Base-by-base conservation (phyloP, 306 rosid genomes). In the Cyamopsis tetragonoloba region DNA sequence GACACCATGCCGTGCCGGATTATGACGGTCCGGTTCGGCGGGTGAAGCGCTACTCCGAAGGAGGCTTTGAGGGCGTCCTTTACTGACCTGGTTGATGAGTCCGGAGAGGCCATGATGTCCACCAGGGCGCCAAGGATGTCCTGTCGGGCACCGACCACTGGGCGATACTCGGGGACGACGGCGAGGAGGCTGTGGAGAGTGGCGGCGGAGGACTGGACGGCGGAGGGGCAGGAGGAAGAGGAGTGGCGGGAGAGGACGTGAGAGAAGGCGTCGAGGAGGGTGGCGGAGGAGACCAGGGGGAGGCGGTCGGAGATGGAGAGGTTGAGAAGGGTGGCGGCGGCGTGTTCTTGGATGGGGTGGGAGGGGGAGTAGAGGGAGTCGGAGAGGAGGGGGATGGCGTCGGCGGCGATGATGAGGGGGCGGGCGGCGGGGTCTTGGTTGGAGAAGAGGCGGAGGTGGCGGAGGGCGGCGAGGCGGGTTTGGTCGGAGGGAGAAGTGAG, bases 271-370 rank as follows among this genome's bases (percentile, higher is more conserved):
- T 79, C 82, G 50, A 87, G 88, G 34, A 90, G 87, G 46, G 84
- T 77, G 66, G 81, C 85, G 34, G 86, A 80, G 34, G 89, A 73
- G 58, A 85, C 55, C 24, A 90, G 79, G 8, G 77, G 34, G 8
- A 50, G 67, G 19, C 89, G 87, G 59, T 80, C 72, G 53, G 95
- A 55, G 51, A 90, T 90, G 1, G 96, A 90, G 79, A 90, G 77
- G 74, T 90, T 90, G 51, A 90, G 88, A 8, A 90, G 83, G 0
- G 95, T 77, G 4, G 96, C 95, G 27, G 96, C 84, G 30, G 96
- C 96, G 82, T 85, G 74, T 7, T 87, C 95, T 43, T 90, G 96
- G 7, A 81, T 28, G 34, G 76, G 26, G 75, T 63, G 83, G 3
- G 88, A 68, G 8, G 81, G 14, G 54, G 92, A 79, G 59, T 78